A percentile compares a stretch with the other conserved stretches of the same genome.
phyloP scores from a whole-genome alignment of 192 early-diverging fungal genomes.

The Umbelopsis sp. region DNA sequence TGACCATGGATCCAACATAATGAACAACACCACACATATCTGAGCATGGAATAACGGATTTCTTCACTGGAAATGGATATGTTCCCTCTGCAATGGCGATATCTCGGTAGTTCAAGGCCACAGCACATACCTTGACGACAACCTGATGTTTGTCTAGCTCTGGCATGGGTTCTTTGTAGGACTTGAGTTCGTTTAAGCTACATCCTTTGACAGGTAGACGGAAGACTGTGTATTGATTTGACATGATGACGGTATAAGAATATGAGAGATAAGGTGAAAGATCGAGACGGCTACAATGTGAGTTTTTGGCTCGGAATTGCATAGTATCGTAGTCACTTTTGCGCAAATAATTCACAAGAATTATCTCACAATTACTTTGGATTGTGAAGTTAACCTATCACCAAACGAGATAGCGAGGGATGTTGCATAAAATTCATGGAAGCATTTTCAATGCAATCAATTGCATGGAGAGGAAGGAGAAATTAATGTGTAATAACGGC shows the following conservation, averaged over 20 bases:
- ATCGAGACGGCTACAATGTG: too few species aligned
- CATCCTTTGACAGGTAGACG: neutral
- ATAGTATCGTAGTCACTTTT: too few species aligned
- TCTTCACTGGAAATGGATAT: neutral
- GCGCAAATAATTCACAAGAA: too few species aligned
- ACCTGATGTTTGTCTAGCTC: slow-evolving; percentile 13
- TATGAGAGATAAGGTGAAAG: neutral
- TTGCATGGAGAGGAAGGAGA: too few species aligned
- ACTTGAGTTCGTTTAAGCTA: neutral
- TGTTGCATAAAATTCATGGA: too few species aligned
- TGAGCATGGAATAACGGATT: slow-evolving; percentile 12
- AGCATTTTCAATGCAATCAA: too few species aligned
- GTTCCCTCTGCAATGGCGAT: neutral
- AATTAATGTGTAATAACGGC: too few species aligned
- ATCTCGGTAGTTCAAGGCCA: slow-evolving; percentile 12
- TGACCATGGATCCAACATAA: slow-evolving; percentile 12
- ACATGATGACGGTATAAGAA: neutral
- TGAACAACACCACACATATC: slow-evolving; percentile 7
- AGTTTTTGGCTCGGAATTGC: too few species aligned
- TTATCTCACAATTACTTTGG: too few species aligned
- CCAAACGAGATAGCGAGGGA: too few species aligned
- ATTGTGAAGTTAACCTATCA: too few species aligned
- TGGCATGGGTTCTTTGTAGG: slow-evolving; percentile 3
- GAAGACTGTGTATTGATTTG: neutral
- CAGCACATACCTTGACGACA: neutral